Evolutionary conservation across 306 rosid genomes (phyloP).

Genomic region (Dalbergia cochinchinensis): DNA sequence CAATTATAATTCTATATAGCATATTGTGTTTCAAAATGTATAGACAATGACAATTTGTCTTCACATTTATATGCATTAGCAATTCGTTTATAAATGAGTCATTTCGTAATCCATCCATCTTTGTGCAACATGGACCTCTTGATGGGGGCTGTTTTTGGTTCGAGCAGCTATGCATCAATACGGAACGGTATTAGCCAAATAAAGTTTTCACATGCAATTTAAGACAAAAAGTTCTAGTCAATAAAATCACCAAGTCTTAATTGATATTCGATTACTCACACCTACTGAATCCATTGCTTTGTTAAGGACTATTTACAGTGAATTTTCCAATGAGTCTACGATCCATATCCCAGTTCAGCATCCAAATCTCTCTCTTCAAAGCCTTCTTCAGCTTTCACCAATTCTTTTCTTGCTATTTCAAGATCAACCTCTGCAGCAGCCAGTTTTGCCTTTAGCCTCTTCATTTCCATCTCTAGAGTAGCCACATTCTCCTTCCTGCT

Average conservation of each 20-base stretch:
- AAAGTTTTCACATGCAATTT: not conserved
- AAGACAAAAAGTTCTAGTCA: not conserved
- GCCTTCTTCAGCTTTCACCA: constrained; percentile 26
- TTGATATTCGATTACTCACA: not conserved
- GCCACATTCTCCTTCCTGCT: not conserved
- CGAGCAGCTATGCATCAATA: not conserved
- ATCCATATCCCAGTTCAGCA: constrained; percentile 29
- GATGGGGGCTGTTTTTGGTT: not conserved
- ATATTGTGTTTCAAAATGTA: not conserved
- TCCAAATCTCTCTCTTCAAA: constrained; percentile 26
- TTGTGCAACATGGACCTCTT: not conserved
- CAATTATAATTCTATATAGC: not conserved
- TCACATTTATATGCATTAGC: not conserved
- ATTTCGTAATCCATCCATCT: not conserved
- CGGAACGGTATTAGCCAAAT: not conserved
- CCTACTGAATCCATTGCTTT: not conserved
- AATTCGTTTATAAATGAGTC: not conserved
- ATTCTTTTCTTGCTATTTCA: constrained; percentile 15
- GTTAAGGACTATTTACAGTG: not conserved
- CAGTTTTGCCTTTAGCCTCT: not conserved
- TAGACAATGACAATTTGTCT: not conserved
- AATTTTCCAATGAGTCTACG: not conserved
- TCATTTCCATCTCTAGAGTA: constrained; percentile 18
- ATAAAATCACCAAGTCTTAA: not conserved
- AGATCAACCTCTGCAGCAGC: constrained; percentile 4